Conservation (phyloP, 257 asterid species). For the Nicotiana paniculata region DNA sequence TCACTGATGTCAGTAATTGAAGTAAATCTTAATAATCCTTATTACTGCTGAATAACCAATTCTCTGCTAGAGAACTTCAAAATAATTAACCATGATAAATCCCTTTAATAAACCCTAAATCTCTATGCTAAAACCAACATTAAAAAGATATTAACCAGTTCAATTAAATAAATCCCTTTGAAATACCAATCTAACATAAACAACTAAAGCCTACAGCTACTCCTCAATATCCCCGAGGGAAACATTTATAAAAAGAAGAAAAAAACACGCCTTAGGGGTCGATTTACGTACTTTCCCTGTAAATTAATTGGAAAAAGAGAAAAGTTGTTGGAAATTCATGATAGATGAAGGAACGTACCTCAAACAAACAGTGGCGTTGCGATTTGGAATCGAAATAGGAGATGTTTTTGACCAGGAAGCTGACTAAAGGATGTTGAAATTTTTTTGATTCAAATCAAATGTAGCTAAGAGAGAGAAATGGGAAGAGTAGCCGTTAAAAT, state of each 20-base stretch:
- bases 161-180: neutral
- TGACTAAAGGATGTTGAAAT: neutral
- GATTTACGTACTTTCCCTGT: neutral
- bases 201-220: neutral
- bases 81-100: neutral
- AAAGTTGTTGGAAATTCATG: neutral
- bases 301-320: constrained; percentile 1
- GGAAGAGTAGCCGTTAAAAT: constrained; percentile 19
- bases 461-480: neutral
- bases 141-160: neutral
- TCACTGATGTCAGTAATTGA: neutral
- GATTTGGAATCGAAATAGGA: neutral
- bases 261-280: neutral
- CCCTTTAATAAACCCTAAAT: neutral
- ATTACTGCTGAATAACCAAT: neutral
- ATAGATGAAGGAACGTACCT: constrained; percentile 4
- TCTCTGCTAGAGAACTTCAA: neutral
- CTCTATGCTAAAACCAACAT: neutral
- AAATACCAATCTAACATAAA: neutral
- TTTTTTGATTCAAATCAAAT: neutral
- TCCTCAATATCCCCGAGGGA: neutral
- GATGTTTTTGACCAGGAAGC: neutral
- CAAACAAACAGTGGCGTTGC: neutral
- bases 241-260: neutral
- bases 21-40: neutral